Conservation (phyloP, 306 rosid genomes). For the Cicer pinnatifidum region DNA sequence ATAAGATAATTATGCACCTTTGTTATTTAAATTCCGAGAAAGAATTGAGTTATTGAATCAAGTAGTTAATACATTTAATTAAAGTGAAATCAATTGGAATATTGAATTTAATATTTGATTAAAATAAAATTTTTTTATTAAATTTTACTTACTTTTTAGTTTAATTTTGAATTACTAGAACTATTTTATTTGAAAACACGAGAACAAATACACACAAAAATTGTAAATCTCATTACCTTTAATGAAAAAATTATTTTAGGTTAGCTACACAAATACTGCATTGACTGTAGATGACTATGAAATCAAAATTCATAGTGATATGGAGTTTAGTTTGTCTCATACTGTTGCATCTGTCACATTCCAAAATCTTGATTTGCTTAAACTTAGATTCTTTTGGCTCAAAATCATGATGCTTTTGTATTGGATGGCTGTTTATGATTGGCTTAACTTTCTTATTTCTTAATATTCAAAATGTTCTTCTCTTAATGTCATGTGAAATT, state of each 20-base stretch:
- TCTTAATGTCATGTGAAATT: background rate
- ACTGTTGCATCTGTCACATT: slow-evolving; percentile 42
- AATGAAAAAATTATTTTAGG: slow-evolving; percentile 19
- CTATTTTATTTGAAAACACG: no score
- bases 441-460: slow-evolving; percentile 6
- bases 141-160: no score
- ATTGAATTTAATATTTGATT: no score
- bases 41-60: no score
- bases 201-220: background rate
- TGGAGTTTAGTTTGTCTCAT: slow-evolving; percentile 41
- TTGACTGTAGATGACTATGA: slow-evolving; percentile 41
- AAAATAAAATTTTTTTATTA: no score
- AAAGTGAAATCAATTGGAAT: no score
- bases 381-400: slow-evolving; percentile 35
- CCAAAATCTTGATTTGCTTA: slow-evolving; percentile 35
- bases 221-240: background rate
- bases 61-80: no score
- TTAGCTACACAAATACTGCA: slow-evolving; percentile 43
- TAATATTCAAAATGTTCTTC: no score
- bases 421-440: slow-evolving; percentile 32
- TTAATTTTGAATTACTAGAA: no score
- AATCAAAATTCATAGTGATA: slow-evolving; percentile 26
- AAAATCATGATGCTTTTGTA: slow-evolving; percentile 37
- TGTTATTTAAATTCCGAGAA: background rate
- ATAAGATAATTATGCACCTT: slow-evolving; percentile 18